These are phyloP conservation scores for Phytopythium litorale DNA, from an alignment of 352 stramenopile genomes.

Conservation along the genomic window DNA sequence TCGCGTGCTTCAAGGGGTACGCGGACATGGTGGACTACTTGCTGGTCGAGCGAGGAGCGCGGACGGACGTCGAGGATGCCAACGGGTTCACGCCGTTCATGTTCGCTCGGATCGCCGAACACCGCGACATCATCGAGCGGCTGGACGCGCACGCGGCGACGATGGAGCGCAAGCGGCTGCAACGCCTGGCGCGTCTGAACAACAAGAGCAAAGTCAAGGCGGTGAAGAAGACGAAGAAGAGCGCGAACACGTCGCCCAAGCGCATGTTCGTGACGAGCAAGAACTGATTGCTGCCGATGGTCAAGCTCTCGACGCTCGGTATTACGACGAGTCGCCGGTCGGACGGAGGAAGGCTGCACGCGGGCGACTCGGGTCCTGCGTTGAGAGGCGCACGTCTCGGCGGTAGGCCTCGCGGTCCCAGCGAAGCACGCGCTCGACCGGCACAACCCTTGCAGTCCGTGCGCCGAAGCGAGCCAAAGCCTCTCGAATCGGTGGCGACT, in stretches of 20 bases:
- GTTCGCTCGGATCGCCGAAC: constrained; percentile 67
- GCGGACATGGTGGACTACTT: constrained; percentile 69
- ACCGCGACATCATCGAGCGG: constrained; percentile 53
- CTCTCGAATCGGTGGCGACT: constrained; percentile 35
- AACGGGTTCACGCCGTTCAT: constrained; percentile 67
- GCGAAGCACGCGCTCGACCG: constrained; percentile 41
- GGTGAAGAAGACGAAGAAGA: constrained; percentile 13
- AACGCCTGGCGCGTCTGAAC: constrained; percentile 8
- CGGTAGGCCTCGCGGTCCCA: constrained; percentile 50
- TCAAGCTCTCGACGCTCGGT: background rate
- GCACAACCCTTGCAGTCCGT: constrained; percentile 32
- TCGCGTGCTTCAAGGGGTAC: constrained; percentile 72
- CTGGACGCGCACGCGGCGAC: constrained; percentile 47
- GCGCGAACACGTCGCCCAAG: constrained; percentile 28
- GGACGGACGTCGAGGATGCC: constrained; percentile 46
- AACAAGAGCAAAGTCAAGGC: constrained; percentile 21
- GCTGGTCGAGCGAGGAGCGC: constrained; percentile 41
- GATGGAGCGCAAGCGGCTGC: constrained; percentile 24
- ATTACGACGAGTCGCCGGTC: background rate
- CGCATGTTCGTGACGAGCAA: constrained; percentile 43
- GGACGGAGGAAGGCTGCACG: background rate
- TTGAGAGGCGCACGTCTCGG: constrained; percentile 40
- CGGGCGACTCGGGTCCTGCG: background rate
- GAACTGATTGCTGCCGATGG: constrained; percentile 17
- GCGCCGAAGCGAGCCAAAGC: constrained; percentile 40